phyloP scores from a whole-genome alignment of 1,284 basidiomycete species.

The Malassezia obtusa region DNA sequence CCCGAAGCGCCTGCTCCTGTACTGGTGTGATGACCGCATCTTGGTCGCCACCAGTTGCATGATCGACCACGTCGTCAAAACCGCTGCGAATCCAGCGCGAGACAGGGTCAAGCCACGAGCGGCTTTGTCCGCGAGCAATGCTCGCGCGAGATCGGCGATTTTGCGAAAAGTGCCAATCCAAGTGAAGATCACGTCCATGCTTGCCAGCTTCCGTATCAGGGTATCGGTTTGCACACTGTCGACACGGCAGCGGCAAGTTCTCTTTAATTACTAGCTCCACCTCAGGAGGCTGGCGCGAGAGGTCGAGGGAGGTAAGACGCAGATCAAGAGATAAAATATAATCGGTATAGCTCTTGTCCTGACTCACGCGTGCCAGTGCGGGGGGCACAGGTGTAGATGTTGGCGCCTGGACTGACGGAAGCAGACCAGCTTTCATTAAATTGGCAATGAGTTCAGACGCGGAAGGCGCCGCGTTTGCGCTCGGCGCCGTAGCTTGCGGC shows the following conservation, averaged over 20 bases:
- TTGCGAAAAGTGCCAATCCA: constrained; percentile 94
- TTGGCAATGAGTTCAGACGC: constrained; percentile 32
- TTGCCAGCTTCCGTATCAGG: constrained; percentile 62
- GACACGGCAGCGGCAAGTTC: constrained; percentile 71
- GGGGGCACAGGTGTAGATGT: constrained; percentile 23
- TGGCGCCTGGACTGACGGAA: constrained; percentile 19
- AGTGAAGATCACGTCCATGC: constrained; percentile 71
- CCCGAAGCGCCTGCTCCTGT: constrained; percentile 58
- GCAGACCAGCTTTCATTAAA: constrained; percentile 40
- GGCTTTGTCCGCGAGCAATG: constrained; percentile 72
- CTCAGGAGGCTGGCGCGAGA: constrained; percentile 59
- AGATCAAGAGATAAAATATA: constrained; percentile 62
- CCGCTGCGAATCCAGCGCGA: constrained; percentile 56
- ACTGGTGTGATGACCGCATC: constrained; percentile 55
- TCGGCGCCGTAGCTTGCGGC: background rate
- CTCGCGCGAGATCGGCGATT: constrained; percentile 80
- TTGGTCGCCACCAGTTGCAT: constrained; percentile 28
- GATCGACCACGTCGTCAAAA: constrained; percentile 22
- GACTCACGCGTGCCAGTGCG: constrained; percentile 29
- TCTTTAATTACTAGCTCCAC: constrained; percentile 33
- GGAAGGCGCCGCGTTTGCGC: background rate
- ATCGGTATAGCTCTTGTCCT: constrained; percentile 57
- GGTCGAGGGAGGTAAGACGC: constrained; percentile 61
- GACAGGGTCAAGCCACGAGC: constrained; percentile 76
- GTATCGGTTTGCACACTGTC: constrained; percentile 86